Percentiles rank a stretch among this genome's conserved stretches.
These are phyloP conservation scores for Candida corydali DNA, from an alignment of 805 yeast species.

Conservation along the genomic window DNA sequence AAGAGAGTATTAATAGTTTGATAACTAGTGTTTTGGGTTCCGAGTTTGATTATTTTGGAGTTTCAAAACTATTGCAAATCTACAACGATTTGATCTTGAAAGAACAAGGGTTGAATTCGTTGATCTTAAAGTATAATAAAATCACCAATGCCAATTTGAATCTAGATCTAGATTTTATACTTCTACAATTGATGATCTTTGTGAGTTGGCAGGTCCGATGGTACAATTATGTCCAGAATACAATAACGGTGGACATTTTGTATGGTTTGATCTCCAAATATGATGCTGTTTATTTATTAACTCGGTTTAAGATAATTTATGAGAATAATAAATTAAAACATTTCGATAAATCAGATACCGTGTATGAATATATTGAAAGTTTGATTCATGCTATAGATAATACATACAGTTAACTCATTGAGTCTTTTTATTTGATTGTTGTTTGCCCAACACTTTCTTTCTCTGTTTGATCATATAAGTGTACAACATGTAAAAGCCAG, in stretches of 20 bases:
- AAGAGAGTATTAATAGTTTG: slow-evolving; percentile 33
- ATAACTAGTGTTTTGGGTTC: slow-evolving; percentile 51
- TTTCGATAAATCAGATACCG: slow-evolving; percentile 29
- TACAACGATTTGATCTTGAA: slow-evolving; percentile 40
- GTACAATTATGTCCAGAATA: slow-evolving; percentile 52
- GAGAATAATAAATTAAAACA: slow-evolving; percentile 22
- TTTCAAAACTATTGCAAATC: slow-evolving; percentile 45
- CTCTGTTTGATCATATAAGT: slow-evolving; percentile 89
- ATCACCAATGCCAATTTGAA: not conserved
- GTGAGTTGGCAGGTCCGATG: slow-evolving; percentile 64
- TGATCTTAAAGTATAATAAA: slow-evolving; percentile 20
- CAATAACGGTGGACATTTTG: slow-evolving; percentile 40
- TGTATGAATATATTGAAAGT: slow-evolving; percentile 26
- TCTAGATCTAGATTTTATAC: slow-evolving; percentile 28
- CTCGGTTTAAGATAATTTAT: slow-evolving; percentile 37
- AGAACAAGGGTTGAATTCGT: slow-evolving; percentile 18
- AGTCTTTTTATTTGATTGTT: slow-evolving; percentile 10
- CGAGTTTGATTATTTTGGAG: slow-evolving; percentile 60
- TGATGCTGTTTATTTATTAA: slow-evolving; percentile 37
- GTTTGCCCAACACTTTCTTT: slow-evolving; percentile 58
- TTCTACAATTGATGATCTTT: slow-evolving; percentile 40
- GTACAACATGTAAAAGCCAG: slow-evolving; percentile 82
- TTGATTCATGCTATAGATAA: slow-evolving; percentile 11
- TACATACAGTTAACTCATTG: slow-evolving; percentile 8
- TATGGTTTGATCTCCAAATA: slow-evolving; percentile 37